These are phyloP conservation scores for Kwoniella dendrophila DNA, from an alignment of 768 basidiomycete species.

Conservation along the genomic window DNA sequence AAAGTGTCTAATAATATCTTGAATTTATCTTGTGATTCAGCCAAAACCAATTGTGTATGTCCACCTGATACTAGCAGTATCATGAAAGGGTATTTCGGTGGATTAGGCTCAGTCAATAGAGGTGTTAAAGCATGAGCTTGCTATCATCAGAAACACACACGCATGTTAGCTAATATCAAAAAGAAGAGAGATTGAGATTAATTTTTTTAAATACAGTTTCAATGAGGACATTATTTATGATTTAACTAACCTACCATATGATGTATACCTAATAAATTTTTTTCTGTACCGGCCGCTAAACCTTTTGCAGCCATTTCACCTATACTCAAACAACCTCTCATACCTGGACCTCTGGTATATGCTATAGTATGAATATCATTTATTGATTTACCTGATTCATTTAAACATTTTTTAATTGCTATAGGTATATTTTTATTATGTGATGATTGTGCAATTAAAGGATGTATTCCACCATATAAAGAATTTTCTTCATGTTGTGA, in stretches of 20 bases:
- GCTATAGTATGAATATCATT: slow-evolving; percentile 80
- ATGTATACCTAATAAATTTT: slow-evolving; percentile 86
- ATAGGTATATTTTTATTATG: slow-evolving; percentile 81
- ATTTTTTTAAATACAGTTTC: too few species aligned
- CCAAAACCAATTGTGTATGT: slow-evolving; percentile 84
- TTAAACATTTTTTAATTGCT: slow-evolving; percentile 70
- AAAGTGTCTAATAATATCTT: slow-evolving; percentile 71
- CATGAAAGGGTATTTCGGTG: slow-evolving; percentile 78
- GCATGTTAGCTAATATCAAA: background rate
- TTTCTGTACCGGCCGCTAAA: slow-evolving; percentile 72
- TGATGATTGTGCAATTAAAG: slow-evolving; percentile 68
- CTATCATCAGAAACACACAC: slow-evolving; percentile 58
- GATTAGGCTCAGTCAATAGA: slow-evolving; percentile 63
- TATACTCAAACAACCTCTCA: slow-evolving; percentile 77
- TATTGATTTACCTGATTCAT: slow-evolving; percentile 65
- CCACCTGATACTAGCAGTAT: slow-evolving; percentile 90
- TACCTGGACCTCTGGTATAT: slow-evolving; percentile 74
- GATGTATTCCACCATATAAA: slow-evolving; percentile 56
- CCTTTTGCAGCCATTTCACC: slow-evolving; percentile 81
- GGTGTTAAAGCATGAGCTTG: slow-evolving; percentile 91
- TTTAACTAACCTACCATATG: slow-evolving; percentile 72
- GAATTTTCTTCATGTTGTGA: slow-evolving; percentile 68
- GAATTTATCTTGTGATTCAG: slow-evolving; percentile 64
- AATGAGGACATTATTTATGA: background rate
- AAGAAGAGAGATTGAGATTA: too few species aligned